Evolutionary conservation across 2,329 filamentous ascomycete genomes (phyloP), one percentile per base, ranked within the genome.

Genomic region (Cladosporium sp.): DNA sequence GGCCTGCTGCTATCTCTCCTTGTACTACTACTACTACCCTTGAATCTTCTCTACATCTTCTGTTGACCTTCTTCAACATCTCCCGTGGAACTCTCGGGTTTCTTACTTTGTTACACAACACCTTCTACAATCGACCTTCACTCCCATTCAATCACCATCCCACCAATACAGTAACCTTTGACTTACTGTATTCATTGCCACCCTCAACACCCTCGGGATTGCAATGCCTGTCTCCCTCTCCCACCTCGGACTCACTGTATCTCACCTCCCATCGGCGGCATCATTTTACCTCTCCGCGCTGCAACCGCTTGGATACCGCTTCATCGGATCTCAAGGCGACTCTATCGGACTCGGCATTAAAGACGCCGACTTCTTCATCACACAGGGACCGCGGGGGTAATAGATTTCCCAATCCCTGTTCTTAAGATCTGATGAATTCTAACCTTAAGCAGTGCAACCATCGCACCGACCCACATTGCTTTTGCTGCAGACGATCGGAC

Each of bases 251-350:
- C 72, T 84, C 54, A 82, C 79, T 32, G 89, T 95, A 63, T 84
- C 83, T 53, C 84, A 91, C 67, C 80, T 95, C 48, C 81, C 88
- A 49, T 82, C 84, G 30, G 86, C 89, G 3, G 82, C 85, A 43
- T 93, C 88, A 7, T 95, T 94, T 73, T 95, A 89, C 69, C 80
- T 90, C 18, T 80, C 86, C 55, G 78, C 89, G 56, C 77, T 88
- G 7, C 87, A 92, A 59, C 85, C 88, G 3, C 77, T 95, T 18
- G 86, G 86, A 32, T 83, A 94, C 54, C 78, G 78, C 53, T 94
- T 83, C 65, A 77, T 88, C 55, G 80, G 79, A 50, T 73, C 79
- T 52, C 74, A 78, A 63, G 78, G 79, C 45, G 75, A 79, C 55
- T 79, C 80, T 48, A 78, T 84, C 56, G 81, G 78, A 4, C 78